phyloP scores from a whole-genome alignment of 805 yeast genomes.

The Barnettozyma sp. region DNA sequence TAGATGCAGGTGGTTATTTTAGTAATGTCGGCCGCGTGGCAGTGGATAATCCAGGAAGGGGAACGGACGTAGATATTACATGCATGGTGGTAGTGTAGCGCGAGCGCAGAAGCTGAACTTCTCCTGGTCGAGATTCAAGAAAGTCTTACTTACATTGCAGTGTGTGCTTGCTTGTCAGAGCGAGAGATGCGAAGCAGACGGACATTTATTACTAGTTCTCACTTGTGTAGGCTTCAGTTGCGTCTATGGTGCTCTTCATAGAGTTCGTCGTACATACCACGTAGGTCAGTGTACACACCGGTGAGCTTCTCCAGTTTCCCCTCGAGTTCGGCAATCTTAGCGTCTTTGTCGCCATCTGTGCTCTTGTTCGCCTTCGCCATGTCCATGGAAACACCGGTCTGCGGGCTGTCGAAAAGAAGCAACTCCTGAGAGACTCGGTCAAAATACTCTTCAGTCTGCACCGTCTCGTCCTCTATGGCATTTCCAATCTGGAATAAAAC shows the following conservation, averaged over 20 bases:
- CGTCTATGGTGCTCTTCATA: constrained; percentile 36
- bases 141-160: no score
- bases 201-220: no score
- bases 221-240: background rate
- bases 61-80: no score
- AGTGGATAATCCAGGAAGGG: no score
- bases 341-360: constrained; percentile 20
- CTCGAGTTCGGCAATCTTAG: constrained; percentile 33
- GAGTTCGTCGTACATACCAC: constrained; percentile 53
- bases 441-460: constrained; percentile 44
- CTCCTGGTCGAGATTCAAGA: no score
- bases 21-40: no score
- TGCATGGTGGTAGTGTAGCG: no score
- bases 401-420: constrained; percentile 39
- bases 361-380: constrained; percentile 11
- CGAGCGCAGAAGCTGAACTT: no score
- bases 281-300: constrained; percentile 51
- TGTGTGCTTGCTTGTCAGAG: no score
- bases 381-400: constrained; percentile 35
- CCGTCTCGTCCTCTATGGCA: constrained; percentile 20
- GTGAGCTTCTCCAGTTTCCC: constrained; percentile 44
- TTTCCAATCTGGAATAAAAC: constrained; percentile 29
- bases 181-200: no score
- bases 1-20: no score
- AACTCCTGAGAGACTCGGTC: constrained; percentile 45